Base-by-base conservation (phyloP, 1,284 basidiomycete genomes). In the Pholiota adiposa region DNA sequence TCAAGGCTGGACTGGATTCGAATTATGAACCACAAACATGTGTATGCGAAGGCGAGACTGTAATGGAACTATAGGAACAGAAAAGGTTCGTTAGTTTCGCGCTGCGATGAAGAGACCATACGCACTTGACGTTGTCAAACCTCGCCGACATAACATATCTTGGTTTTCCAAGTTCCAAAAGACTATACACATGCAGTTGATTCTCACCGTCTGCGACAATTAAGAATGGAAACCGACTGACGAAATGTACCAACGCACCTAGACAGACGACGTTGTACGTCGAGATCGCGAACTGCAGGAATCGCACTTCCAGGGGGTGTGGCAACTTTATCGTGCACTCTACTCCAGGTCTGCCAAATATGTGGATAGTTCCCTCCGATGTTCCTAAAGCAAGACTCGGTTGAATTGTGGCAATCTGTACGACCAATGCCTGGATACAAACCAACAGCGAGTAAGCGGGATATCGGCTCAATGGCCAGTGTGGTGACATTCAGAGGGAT, bases 401-500 rank as follows among this genome's bases (percentile, higher is more conserved):
- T n/a, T 48, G 23, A 58, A 53, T 54, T 56, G 25, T 55, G 33
- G 11, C 14, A 12, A 3, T 14, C 31, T 18, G 59, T 40, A 51
- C 19, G 52, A n/a, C n/a, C 41, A 51, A 34, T 34, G 11, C 51
- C 41, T 48, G 41, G 54, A 34, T 14, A 19, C 78, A 54, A 70
- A 88, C 88, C 87, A 43, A 90, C 77, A 3, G 90, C 93, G 16
- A 97, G 79, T 16, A 94, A 77, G 4, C 90, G 84, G 36, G 87
- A 82, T 38, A 92, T 74, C 1, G 93, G 88, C 66, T 96, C 92
- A 51, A 87, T 77, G 3, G 90, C 87, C 41, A 90, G 69, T 1
- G 85, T 77, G 2, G 82, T 83, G 51, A 89, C 73, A 65, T 92
- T 82, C 36, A 84, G 75, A 14, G 81, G 79, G 64, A 83, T 82